Base-by-base conservation (phyloP, 345 rosid species). In the Hypericum perforatum region DNA sequence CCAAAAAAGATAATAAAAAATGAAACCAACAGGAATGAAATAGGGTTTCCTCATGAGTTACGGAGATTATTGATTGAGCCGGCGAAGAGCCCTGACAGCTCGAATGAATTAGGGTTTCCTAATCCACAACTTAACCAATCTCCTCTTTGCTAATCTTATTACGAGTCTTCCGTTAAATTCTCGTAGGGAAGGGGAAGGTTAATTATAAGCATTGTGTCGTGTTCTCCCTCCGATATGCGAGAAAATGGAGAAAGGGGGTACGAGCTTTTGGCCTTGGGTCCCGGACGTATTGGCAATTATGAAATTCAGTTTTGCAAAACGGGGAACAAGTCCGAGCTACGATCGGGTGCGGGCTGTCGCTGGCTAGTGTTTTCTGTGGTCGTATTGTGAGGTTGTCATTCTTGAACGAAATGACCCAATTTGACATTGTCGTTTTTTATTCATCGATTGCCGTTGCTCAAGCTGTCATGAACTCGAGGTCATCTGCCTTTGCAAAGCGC, bases 211-310 rank as follows among this genome's bases (percentile, higher is more conserved):
- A 4, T 22, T 4, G 32, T 1, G n/a, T n/a, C n/a, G n/a, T n/a
- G 32, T 22, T 4, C 32, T 22, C 32, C 32, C 32, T 22, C 32
- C 32, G 32, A 4, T 22, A 22, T 22, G 1, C 32, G 32, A 22
- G 32, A 22, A 22, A 22, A 22, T 22, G 32, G 32, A 62, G 59
- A 42, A 16, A 45, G 43, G 32, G 1, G 7, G 46, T 41, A n/a
- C 60, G 43, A 62, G 49, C 53, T 57, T 48, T 53, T 52, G 54
- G 41, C 58, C 65, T 57, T 61, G 70, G 78, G 56, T 67, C 51
- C 61, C 89, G 92, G 92, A 87, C 85, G 39, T 76, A 70, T 76
- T 80, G 73, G 74, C 78, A 85, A 72, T 75, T 62, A 79, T 91
- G 66, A 66, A 87, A 74, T 87, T 77, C 70, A 78, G 68, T n/a